These are phyloP conservation scores for Cornus florida DNA, from an alignment of 148 eudicot species.

Conservation along the genomic window DNA sequence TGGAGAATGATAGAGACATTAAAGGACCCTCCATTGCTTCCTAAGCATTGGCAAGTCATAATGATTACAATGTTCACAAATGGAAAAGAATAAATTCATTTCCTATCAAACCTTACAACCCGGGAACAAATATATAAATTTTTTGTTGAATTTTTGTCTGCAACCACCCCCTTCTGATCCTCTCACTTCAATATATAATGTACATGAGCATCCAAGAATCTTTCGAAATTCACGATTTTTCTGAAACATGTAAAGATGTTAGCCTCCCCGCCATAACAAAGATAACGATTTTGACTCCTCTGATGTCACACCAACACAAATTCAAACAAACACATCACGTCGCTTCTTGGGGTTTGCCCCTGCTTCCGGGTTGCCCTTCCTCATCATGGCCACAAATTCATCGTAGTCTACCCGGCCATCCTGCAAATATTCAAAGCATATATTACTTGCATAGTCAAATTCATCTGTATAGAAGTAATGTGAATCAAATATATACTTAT, in stretches of 20 bases:
- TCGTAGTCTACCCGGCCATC: slow-evolving; percentile 82
- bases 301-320: neutral
- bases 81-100: neutral
- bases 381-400: slow-evolving; percentile 86
- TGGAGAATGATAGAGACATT: neutral
- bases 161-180: neutral
- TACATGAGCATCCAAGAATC: neutral
- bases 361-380: slow-evolving; percentile 63
- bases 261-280: neutral
- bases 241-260: neutral
- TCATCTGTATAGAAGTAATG: neutral
- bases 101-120: neutral
- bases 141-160: neutral
- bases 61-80: neutral
- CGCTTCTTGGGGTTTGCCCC: slow-evolving; percentile 33
- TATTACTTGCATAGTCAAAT: neutral
- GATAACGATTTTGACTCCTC: neutral
- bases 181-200: neutral
- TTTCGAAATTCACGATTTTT: neutral
- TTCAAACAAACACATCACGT: slow-evolving; percentile 22
- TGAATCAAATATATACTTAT: too few species aligned
- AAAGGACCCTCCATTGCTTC: neutral
- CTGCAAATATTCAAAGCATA: slow-evolving; percentile 29
- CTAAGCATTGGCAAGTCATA: slow-evolving; percentile 3
- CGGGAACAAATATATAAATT: neutral